These are phyloP conservation scores for Lachnellula willkommii DNA, from an alignment of 2,329 filamentous ascomycete genomes.

Conservation along the genomic window DNA sequence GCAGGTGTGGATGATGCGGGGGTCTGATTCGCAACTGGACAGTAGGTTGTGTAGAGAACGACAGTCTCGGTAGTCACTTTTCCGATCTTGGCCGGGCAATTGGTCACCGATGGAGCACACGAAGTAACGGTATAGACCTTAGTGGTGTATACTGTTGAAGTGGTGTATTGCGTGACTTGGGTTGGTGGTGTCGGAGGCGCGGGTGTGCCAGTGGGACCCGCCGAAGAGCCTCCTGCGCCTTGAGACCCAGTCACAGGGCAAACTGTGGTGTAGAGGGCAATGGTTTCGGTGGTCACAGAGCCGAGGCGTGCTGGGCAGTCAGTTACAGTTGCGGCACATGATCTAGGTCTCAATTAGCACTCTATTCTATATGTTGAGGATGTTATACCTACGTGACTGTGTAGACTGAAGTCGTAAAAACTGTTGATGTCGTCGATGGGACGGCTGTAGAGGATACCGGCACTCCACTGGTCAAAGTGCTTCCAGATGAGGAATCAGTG, in stretches of 20 bases:
- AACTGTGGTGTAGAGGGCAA: constrained; percentile 34
- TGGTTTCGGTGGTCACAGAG: constrained; percentile 32
- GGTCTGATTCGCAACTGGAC: constrained; percentile 13
- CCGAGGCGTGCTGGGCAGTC: constrained; percentile 25
- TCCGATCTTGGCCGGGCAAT: constrained; percentile 20
- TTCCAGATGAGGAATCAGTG: background rate
- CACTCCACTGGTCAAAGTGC: background rate
- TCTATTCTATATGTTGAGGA: background rate
- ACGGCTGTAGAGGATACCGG: background rate
- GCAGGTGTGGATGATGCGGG: background rate
- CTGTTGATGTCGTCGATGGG: constrained; percentile 36
- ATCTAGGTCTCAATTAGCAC: background rate
- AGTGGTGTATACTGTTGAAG: constrained; percentile 47
- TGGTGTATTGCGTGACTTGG: constrained; percentile 21
- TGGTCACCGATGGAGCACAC: constrained; percentile 23
- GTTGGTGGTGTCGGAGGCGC: background rate
- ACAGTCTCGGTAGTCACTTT: constrained; percentile 25
- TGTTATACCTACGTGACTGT: constrained; percentile 21
- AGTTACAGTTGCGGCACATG: constrained; percentile 26
- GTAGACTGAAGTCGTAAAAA: constrained; percentile 44
- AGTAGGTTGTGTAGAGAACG: constrained; percentile 24
- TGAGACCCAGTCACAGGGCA: constrained; percentile 29
- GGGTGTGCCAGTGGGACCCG: background rate
- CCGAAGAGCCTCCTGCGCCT: background rate
- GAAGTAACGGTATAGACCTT: constrained; percentile 30